Percentiles rank a stretch among this genome's conserved stretches.
phyloP scores from a whole-genome alignment of 2,329 filamentous ascomycete species.

The Epichloe elymi region DNA sequence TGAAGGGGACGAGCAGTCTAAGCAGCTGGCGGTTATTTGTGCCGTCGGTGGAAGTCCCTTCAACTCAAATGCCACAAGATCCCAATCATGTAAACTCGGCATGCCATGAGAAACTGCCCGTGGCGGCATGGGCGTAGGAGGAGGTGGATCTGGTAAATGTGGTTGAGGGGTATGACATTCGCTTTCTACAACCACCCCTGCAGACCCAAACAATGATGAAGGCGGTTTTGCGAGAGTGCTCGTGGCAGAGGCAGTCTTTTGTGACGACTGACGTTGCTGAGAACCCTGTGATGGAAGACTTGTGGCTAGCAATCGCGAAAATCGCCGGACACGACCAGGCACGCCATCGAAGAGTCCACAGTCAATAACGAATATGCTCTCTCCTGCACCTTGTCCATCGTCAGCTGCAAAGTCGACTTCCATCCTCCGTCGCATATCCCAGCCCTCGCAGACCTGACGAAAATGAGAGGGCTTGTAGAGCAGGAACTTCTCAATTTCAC shows the following conservation, averaged over 20 bases:
- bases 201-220: constrained; percentile 19
- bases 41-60: constrained; percentile 42
- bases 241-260: not conserved
- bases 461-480: constrained; percentile 64
- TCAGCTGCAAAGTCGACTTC: constrained; percentile 84
- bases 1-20: constrained; percentile 66
- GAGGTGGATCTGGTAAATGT: constrained; percentile 11
- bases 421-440: constrained; percentile 81
- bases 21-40: constrained; percentile 53
- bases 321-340: constrained; percentile 30
- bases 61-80: constrained; percentile 26
- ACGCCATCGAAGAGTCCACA: constrained; percentile 53
- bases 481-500: constrained; percentile 68
- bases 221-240: constrained; percentile 3
- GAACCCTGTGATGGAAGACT: constrained; percentile 6
- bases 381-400: constrained; percentile 62
- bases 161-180: constrained; percentile 7
- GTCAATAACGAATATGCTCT: constrained; percentile 60
- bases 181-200: constrained; percentile 1
- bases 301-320: constrained; percentile 21
- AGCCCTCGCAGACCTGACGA: constrained; percentile 62
- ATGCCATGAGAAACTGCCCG: constrained; percentile 1
- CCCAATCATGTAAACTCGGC: constrained; percentile 19
- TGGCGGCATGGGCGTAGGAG: constrained; percentile 12
- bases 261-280: constrained; percentile 2